Evolutionary conservation across 129 eudicot genomes (phyloP), one percentile per base, ranked within the genome.

Genomic region (Escallonia herrerae): DNA sequence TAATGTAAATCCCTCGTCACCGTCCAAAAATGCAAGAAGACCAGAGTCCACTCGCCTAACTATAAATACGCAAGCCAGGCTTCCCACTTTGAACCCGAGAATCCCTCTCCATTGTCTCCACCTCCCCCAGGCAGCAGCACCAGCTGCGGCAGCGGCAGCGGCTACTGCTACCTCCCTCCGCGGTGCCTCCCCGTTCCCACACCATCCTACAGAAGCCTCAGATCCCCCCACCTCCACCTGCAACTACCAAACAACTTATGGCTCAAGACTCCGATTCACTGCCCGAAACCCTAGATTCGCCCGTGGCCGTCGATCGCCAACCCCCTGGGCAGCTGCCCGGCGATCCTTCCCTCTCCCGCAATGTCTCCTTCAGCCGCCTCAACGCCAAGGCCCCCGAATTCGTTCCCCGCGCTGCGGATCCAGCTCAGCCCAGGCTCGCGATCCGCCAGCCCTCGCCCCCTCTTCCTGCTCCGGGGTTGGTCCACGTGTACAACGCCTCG

Each of bases 381-480:
- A 91, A 85, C 79, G 97, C 97, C 3, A 64, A 74, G 62, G 97
- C 97, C 2, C 90, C 96, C 6, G 97, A 91, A 37, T 91, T 91
- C 40, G 82, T 84, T 37, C 97, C 97, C 33, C 74, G 85, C 43
- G 33, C 85, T 4, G 46, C 75, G 6, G 58, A 81, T 4, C 42
- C 77, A n/a, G 57, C 61, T 4, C 63, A 59, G 65, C 52, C 51
- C 43, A 60, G 33, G 42, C 42, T 22, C 33, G 33, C 60, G 83
- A 69, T 58, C 71, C 58, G 0, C 56, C 77, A 60, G 56, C 75
- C 77, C 58, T 41, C 33, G 33, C 48, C 3, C 61, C 79, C 4
- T 74, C 80, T 15, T 77, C 79, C 41, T 74, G 81, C 62, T 37
- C 75, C 75, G 6, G 77, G 82, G 12, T 65, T 78, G 43, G 73